Percentiles rank a stretch among this genome's conserved stretches.
These are phyloP conservation scores for Chrysoporthe puriensis DNA, from an alignment of 2,329 filamentous ascomycete species.

Conservation along the genomic window DNA sequence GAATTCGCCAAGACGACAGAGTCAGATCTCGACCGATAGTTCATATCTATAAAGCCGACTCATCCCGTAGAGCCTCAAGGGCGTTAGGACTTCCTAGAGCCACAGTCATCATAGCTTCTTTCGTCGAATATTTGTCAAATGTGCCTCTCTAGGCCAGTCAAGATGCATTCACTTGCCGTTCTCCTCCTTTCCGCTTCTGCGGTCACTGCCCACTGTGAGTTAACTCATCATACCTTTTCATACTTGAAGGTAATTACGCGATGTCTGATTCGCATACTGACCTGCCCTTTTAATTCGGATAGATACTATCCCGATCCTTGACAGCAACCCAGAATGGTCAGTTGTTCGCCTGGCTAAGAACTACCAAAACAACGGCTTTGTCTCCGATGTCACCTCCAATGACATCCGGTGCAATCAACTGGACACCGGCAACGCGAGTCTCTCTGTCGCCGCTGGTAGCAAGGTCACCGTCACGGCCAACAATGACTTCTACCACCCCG, in stretches of 20 bases:
- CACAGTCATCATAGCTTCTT: background rate
- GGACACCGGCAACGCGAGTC: conserved; percentile 31
- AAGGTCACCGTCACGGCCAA: conserved; percentile 44
- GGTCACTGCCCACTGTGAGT: conserved; percentile 35
- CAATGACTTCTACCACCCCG: conserved; percentile 43
- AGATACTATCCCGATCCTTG: conserved; percentile 33
- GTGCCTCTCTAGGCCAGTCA: background rate
- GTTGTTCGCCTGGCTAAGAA: conserved; percentile 33
- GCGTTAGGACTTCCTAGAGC: background rate
- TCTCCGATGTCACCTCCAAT: conserved; percentile 34
- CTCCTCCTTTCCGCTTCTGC: conserved; percentile 32
- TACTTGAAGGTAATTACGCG: too few relatives aligned
- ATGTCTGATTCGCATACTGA: background rate
- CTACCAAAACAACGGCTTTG: conserved; percentile 34
- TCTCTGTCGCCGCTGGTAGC: conserved; percentile 43
- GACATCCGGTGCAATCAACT: conserved; percentile 38
- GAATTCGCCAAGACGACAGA: background rate
- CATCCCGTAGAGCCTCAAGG: conserved; percentile 19
- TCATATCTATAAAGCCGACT: conserved; percentile 18
- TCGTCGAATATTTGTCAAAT: background rate
- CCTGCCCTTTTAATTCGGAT: too few relatives aligned
- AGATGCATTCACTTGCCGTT: conserved; percentile 32
- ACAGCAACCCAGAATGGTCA: conserved; percentile 28
- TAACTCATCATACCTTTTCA: too few relatives aligned
- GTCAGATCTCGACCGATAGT: background rate